Conservation (phyloP, 2,329 filamentous ascomycete species). For the Penicillium concentricum region DNA sequence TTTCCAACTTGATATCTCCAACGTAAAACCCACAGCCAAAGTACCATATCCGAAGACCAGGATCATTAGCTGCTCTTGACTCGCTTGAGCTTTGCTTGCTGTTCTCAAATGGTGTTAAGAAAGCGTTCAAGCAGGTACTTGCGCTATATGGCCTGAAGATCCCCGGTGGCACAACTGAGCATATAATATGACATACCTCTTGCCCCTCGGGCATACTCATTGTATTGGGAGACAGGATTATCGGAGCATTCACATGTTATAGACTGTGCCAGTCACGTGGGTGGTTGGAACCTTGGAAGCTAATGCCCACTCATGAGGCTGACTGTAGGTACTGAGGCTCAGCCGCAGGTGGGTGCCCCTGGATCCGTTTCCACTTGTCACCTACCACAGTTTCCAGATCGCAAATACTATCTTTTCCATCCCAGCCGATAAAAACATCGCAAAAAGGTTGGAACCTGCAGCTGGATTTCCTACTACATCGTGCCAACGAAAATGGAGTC, state of each 20-base stretch:
- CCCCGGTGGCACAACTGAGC: too few relatives aligned
- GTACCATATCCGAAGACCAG: too few relatives aligned
- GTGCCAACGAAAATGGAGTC: background rate
- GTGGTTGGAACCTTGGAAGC: background rate
- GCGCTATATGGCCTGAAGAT: too few relatives aligned
- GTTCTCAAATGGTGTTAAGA: too few relatives aligned
- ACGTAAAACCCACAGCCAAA: too few relatives aligned
- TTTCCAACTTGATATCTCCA: too few relatives aligned
- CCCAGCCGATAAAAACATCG: background rate
- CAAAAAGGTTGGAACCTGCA: background rate
- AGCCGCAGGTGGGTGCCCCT: background rate
- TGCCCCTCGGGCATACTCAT: too few relatives aligned
- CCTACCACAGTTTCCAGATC: background rate
- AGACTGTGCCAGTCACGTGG: background rate
- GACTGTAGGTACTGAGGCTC: background rate
- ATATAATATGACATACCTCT: too few relatives aligned
- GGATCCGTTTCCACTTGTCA: background rate
- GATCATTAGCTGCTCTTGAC: too few relatives aligned
- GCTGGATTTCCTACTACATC: background rate
- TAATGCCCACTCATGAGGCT: background rate
- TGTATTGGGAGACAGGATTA: too few relatives aligned
- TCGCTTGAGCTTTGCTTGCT: too few relatives aligned
- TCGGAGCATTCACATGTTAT: background rate
- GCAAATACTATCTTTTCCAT: background rate
- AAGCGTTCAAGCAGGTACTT: too few relatives aligned